Conservation (phyloP, 257 asterid species). For the Lycium barbarum region DNA sequence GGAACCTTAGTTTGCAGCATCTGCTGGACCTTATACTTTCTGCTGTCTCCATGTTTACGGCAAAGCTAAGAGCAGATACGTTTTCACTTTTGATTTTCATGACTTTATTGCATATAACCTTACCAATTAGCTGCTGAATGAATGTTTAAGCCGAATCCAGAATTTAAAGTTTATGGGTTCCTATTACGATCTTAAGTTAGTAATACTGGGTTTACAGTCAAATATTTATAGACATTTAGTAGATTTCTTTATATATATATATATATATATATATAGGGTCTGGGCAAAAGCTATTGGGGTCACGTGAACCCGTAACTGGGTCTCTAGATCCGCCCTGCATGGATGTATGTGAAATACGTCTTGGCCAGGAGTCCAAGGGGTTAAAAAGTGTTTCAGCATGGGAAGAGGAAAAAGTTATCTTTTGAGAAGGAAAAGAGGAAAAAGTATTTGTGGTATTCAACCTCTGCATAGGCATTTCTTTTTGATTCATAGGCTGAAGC, state of each 20-base stretch:
- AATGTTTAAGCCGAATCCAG: background rate
- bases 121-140: background rate
- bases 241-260: too few relatives aligned
- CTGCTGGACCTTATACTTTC: background rate
- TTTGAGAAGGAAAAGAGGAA: background rate
- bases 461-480: background rate
- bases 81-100: slow-evolving; percentile 14
- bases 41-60: background rate
- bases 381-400: background rate
- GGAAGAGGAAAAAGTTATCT: background rate
- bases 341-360: background rate
- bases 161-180: too few relatives aligned
- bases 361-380: background rate
- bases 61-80: background rate
- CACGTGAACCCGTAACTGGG: too few relatives aligned
- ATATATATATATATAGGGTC: too few relatives aligned
- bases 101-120: background rate
- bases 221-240: too few relatives aligned
- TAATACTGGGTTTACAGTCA: too few relatives aligned
- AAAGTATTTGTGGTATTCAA: background rate
- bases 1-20: background rate
- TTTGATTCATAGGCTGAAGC: slow-evolving; percentile 8
- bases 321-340: too few relatives aligned
- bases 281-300: too few relatives aligned
- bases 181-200: too few relatives aligned